phyloP scores from a whole-genome alignment of 176 grass and related monocot species.

The Olyra latifolia region DNA sequence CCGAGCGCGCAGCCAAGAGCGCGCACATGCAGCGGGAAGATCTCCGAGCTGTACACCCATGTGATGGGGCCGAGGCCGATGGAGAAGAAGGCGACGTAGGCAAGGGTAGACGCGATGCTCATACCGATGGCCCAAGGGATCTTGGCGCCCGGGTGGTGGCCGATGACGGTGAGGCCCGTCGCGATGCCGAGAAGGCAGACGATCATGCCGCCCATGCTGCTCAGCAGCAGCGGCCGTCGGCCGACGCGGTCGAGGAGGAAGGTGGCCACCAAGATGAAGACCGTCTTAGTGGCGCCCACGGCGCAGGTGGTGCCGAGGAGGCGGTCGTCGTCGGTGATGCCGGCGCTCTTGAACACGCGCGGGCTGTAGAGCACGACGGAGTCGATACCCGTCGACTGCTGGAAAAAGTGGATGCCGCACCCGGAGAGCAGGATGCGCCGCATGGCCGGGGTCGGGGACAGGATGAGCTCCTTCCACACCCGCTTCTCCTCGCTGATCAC shows the following conservation, averaged over 20 bases:
- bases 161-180: constrained; percentile 46
- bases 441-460: constrained; percentile 41
- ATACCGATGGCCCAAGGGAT: constrained; percentile 60
- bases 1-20: constrained; percentile 59
- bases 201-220: constrained; percentile 56
- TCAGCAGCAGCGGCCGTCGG: constrained; percentile 70
- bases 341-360: constrained; percentile 56
- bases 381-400: constrained; percentile 82
- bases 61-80: constrained; percentile 81
- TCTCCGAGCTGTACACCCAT: constrained; percentile 78
- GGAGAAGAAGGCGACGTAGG: constrained; percentile 85
- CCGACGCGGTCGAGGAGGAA: constrained; percentile 68
- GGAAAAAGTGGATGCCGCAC: constrained; percentile 75
- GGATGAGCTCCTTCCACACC: constrained; percentile 66
- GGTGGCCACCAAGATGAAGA: constrained; percentile 79
- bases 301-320: constrained; percentile 68
- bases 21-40: constrained; percentile 75
- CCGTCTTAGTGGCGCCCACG: constrained; percentile 69
- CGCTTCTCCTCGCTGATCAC: constrained; percentile 50
- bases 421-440: constrained; percentile 51
- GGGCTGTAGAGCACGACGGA: constrained; percentile 87
- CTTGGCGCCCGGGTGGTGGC: constrained; percentile 24
- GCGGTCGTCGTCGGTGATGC: constrained; percentile 38
- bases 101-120: constrained; percentile 54
- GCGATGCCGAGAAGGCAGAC: constrained; percentile 49